Conservation (phyloP, 495 filamentous ascomycete species). For the Poronia punctata region DNA sequence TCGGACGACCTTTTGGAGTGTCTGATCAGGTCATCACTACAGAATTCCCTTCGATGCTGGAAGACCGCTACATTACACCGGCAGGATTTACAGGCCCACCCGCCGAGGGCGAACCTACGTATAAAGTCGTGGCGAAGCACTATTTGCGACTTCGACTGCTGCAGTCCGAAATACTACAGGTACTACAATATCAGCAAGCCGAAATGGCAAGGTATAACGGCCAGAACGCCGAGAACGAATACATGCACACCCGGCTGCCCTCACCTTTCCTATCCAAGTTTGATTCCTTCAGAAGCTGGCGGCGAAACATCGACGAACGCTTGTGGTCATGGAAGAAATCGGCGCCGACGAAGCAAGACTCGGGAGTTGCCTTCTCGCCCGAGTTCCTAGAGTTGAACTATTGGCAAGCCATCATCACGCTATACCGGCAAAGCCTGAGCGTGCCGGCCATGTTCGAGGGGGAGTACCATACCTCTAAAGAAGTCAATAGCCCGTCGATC, state of each 20-base stretch:
- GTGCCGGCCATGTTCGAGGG: constrained; percentile 78
- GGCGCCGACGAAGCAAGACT: constrained; percentile 68
- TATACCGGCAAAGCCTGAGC: constrained; percentile 85
- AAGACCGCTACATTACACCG: constrained; percentile 85
- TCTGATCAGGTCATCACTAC: constrained; percentile 91
- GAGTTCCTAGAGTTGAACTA: constrained; percentile 92
- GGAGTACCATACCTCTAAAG: constrained; percentile 62
- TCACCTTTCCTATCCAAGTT: constrained; percentile 83
- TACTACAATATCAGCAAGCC: constrained; percentile 83
- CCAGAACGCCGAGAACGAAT: constrained; percentile 55
- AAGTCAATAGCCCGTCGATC: constrained; percentile 40
- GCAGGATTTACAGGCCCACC: constrained; percentile 59
- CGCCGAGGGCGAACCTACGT: constrained; percentile 53
- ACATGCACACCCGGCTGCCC: constrained; percentile 69
- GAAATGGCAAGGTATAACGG: constrained; percentile 51
- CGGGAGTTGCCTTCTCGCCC: constrained; percentile 76
- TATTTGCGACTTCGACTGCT: constrained; percentile 88
- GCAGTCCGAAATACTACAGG: constrained; percentile 92
- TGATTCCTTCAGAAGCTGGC: constrained; percentile 80
- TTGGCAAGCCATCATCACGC: constrained; percentile 96
- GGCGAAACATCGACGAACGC: constrained; percentile 76
- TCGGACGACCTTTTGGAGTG: constrained; percentile 89
- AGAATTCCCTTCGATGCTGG: constrained; percentile 80
- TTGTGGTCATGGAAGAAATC: constrained; percentile 81
- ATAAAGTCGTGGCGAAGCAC: constrained; percentile 83